Evolutionary conservation across 495 filamentous ascomycete genomes (phyloP).

Genomic region (Aspergillus avenaceus): DNA sequence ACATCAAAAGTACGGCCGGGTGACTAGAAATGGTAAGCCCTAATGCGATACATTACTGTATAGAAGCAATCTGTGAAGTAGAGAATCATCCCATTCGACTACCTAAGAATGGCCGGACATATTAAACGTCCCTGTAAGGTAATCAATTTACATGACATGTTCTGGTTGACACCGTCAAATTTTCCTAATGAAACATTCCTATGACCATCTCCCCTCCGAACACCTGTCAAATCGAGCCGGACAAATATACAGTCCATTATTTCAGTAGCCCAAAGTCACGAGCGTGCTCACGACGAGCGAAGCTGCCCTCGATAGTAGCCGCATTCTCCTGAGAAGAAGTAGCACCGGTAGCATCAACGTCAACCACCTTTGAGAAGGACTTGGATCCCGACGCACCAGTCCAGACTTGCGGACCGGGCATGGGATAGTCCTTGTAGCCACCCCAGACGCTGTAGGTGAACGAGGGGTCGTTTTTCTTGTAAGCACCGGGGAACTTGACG

Average conservation of each 20-base stretch:
- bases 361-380: neutral
- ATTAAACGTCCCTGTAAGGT: too few relatives aligned
- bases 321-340: neutral
- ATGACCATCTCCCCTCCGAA: neutral
- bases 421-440: slow-evolving; percentile 2
- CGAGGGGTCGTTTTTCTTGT: slow-evolving; percentile 24
- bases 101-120: too few relatives aligned
- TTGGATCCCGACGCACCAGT: neutral
- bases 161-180: too few relatives aligned
- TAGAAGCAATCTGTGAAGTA: too few relatives aligned
- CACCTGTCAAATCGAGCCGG: neutral
- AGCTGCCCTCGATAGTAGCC: neutral
- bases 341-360: neutral
- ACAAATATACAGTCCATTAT: neutral
- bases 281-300: neutral
- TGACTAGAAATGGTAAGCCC: too few relatives aligned
- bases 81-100: too few relatives aligned
- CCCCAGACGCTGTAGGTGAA: slow-evolving; percentile 2
- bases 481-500: slow-evolving; percentile 47
- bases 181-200: too few relatives aligned
- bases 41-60: too few relatives aligned
- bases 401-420: slow-evolving; percentile 1
- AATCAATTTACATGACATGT: too few relatives aligned
- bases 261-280: neutral
- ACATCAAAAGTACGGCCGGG: too few relatives aligned